Conservation (phyloP, 75 land plant species). For the Picea glauca region DNA sequence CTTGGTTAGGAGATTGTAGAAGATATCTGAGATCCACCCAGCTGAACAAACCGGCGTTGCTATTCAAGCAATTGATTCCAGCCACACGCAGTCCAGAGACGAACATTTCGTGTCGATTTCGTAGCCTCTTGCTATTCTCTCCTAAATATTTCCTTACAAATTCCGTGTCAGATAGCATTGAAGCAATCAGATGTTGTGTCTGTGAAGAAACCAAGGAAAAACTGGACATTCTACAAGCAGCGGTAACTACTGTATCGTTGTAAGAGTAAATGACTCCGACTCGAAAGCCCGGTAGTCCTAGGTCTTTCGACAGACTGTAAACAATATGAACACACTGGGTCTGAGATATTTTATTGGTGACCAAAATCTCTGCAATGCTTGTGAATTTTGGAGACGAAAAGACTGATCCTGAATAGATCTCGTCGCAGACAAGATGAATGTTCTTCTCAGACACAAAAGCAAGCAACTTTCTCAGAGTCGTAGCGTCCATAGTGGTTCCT, state of each 20-base stretch:
- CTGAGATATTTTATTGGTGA: slow-evolving; percentile 39
- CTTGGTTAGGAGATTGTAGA: slow-evolving; percentile 25
- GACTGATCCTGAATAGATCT: slow-evolving; percentile 51
- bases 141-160: slow-evolving; percentile 40
- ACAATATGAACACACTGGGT: slow-evolving; percentile 59
- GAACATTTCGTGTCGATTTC: slow-evolving; percentile 35
- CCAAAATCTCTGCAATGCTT: slow-evolving; percentile 41
- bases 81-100: slow-evolving; percentile 27
- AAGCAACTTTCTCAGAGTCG: slow-evolving; percentile 22
- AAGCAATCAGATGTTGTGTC: slow-evolving; percentile 58
- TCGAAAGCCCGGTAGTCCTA: slow-evolving; percentile 81
- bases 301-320: slow-evolving; percentile 81
- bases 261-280: slow-evolving; percentile 80
- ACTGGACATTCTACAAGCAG: slow-evolving; percentile 66
- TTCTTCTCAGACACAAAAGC: slow-evolving; percentile 32
- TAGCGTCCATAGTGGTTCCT: slow-evolving; percentile 32
- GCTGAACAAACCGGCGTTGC: slow-evolving; percentile 72
- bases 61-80: slow-evolving; percentile 39
- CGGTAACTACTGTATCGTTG: slow-evolving; percentile 60
- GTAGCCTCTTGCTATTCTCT: slow-evolving; percentile 48
- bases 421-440: slow-evolving; percentile 57
- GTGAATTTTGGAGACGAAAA: slow-evolving; percentile 24
- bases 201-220: slow-evolving; percentile 65
- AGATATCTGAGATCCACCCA: slow-evolving; percentile 71
- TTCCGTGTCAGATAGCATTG: slow-evolving; percentile 50